Conservation (phyloP, 495 filamentous ascomycete species). For the Aspergillus campestris region DNA sequence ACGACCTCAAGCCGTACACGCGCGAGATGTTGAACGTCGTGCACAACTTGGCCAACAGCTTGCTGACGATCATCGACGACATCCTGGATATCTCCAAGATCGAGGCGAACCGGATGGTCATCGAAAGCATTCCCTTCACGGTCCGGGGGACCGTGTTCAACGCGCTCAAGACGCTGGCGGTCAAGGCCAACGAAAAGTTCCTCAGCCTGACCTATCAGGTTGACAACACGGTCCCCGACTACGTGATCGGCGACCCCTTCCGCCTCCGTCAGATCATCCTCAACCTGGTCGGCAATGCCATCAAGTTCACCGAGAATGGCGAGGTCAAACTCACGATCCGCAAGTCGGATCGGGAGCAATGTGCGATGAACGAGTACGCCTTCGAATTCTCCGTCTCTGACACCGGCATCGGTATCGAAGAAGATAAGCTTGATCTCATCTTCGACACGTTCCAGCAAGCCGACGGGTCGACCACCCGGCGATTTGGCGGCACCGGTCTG, state of each 20-base stretch:
- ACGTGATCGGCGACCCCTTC: conserved; percentile 96
- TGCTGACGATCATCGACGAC: conserved; percentile 98
- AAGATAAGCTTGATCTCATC: conserved; percentile 93
- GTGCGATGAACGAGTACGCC: conserved; percentile 69
- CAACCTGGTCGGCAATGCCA: conserved; percentile 52
- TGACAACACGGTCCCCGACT: conserved; percentile 88
- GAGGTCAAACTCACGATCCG: conserved; percentile 92
- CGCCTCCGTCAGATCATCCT: conserved; percentile 86
- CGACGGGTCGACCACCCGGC: conserved; percentile 92
- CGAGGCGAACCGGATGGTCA: conserved; percentile 98
- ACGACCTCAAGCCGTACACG: conserved; percentile 82
- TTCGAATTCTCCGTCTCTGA: conserved; percentile 97
- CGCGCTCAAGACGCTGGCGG: conserved; percentile 89
- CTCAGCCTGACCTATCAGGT: conserved; percentile 91
- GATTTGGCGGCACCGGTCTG: conserved; percentile 94
- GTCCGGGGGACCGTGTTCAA: conserved; percentile 95
- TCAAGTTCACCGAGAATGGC: conserved; percentile 95
- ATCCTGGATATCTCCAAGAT: conserved; percentile 99
- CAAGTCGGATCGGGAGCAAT: conserved; percentile 58
- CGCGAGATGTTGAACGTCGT: conserved; percentile 99
- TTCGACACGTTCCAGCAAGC: conserved; percentile 99
- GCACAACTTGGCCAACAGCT: conserved; percentile 92
- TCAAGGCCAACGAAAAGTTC: conserved; percentile 96
- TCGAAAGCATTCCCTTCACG: conserved; percentile 97
- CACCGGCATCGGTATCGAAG: conserved; percentile 94